Evolutionary conservation across 805 yeast genomes (phyloP).

Genomic region (Saccharomycopsis sp.): DNA sequence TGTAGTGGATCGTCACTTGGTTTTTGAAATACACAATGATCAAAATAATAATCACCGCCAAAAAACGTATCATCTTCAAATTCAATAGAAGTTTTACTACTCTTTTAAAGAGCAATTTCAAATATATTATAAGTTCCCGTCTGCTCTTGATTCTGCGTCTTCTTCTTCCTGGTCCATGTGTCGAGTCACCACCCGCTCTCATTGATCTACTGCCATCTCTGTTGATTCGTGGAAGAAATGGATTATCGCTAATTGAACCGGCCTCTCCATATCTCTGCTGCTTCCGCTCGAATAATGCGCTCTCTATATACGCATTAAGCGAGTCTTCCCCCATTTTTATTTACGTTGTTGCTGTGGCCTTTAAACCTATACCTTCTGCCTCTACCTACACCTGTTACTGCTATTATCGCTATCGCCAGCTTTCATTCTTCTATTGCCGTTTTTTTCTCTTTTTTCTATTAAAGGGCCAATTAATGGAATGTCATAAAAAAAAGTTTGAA

Average conservation of each 20-base stretch:
- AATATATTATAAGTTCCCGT: neutral
- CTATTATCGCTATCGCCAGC: neutral
- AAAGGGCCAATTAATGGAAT: neutral
- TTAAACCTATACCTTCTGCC: neutral
- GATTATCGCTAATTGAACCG: neutral
- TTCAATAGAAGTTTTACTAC: neutral
- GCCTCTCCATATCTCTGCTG: neutral
- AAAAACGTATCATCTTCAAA: neutral
- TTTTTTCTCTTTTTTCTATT: neutral
- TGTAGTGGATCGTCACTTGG: constrained; percentile 1
- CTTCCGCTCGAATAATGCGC: neutral
- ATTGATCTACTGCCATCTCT: neutral
- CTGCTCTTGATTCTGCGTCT: neutral
- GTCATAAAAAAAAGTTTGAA: neutral
- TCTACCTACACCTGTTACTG: neutral
- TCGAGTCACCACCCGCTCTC: neutral
- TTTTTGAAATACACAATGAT: constrained; percentile 7
- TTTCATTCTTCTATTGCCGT: neutral
- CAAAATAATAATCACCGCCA: constrained; percentile 4
- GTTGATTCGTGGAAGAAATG: neutral
- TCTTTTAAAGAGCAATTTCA: neutral
- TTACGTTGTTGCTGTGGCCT: neutral
- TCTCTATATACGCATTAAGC: neutral
- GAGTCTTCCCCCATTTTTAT: neutral
- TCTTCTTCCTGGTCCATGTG: neutral